Conservation (phyloP, 2,329 filamentous ascomycete species). For the Hypoxylon sp. region DNA sequence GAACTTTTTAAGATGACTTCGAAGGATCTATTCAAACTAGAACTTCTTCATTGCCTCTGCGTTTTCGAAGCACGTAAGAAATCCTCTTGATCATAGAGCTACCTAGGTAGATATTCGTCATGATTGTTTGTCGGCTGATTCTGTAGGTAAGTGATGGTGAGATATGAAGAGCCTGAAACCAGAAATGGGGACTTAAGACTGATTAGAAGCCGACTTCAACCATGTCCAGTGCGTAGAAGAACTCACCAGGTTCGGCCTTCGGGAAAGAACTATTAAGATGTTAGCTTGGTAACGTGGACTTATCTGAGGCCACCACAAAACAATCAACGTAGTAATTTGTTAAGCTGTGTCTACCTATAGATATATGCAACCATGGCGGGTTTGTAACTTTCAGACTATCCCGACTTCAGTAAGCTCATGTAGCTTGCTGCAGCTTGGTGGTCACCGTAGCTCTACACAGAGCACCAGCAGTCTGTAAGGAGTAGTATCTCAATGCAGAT, state of each 20-base stretch:
- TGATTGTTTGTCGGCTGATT: background rate
- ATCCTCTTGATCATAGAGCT: no score
- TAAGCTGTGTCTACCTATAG: no score
- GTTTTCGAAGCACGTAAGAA: no score
- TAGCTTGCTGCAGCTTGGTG: background rate
- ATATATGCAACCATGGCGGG: constrained; percentile 8
- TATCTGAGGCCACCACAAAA: background rate
- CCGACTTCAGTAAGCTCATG: background rate
- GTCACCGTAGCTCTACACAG: background rate
- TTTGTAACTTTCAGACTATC: background rate
- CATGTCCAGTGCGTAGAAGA: background rate
- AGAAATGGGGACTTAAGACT: background rate
- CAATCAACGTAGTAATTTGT: background rate
- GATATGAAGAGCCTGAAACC: background rate
- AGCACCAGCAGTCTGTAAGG: background rate
- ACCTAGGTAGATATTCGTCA: background rate
- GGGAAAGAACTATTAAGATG: background rate
- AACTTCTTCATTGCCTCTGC: no score
- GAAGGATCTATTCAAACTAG: no score
- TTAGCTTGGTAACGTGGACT: background rate
- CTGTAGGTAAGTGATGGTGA: background rate
- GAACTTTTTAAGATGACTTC: no score
- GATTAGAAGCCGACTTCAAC: background rate
- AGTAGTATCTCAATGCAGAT: constrained; percentile 12
- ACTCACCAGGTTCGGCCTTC: background rate